Evolutionary conservation across 208 protist species (phyloP).

Genomic region (Crithidia expoeki): DNA sequence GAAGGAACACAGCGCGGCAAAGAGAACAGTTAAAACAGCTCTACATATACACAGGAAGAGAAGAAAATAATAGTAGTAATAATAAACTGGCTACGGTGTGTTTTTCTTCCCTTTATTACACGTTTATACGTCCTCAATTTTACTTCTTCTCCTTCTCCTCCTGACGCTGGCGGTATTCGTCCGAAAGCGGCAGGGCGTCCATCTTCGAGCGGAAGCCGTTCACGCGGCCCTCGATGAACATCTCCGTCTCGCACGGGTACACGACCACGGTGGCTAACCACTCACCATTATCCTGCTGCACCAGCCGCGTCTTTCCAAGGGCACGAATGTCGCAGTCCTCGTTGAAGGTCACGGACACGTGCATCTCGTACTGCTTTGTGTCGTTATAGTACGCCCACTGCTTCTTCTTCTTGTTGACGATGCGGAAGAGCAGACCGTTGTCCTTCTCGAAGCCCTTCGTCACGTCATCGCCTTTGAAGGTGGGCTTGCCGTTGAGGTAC

Average conservation of each 20-base stretch:
- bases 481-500: conserved; percentile 76
- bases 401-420: conserved; percentile 78
- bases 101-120: conserved; percentile 16
- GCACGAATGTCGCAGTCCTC: conserved; percentile 78
- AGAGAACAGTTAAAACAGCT: background rate
- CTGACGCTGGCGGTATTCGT: conserved; percentile 55
- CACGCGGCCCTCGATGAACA: conserved; percentile 84
- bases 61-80: conserved; percentile 19
- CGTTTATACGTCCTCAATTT: conserved; percentile 12
- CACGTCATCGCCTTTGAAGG: conserved; percentile 71
- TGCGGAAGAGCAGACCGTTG: conserved; percentile 85
- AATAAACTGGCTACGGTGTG: background rate
- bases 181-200: conserved; percentile 69
- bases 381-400: conserved; percentile 93
- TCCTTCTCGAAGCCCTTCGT: conserved; percentile 76
- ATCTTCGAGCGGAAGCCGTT: conserved; percentile 85
- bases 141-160: conserved; percentile 39
- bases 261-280: conserved; percentile 68
- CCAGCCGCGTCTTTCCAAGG: conserved; percentile 70
- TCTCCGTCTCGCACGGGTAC: conserved; percentile 73
- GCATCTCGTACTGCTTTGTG: conserved; percentile 84
- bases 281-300: conserved; percentile 62
- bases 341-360: conserved; percentile 76
- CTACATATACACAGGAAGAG: conserved; percentile 16
- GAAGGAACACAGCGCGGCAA: background rate